A percentile compares a stretch with the other conserved stretches of the same genome.
Evolutionary conservation across 2,329 filamentous ascomycete species (phyloP).

Genomic region (Zasmidium cellare): DNA sequence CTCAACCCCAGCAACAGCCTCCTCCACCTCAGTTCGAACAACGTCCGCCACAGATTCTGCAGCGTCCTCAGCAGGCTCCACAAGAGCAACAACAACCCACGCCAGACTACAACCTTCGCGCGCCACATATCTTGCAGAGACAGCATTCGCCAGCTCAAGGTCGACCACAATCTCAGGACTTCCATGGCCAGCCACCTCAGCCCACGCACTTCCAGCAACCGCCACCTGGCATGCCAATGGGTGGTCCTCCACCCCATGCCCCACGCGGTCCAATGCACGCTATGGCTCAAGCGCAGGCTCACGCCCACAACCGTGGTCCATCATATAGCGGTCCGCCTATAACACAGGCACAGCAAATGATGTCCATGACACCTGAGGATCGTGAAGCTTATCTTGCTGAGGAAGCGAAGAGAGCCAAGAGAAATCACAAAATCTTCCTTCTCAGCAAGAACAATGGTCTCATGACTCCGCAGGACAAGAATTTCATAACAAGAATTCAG

Average conservation of each 20-base stretch:
- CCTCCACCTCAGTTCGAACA: conserved; percentile 32
- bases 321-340: conserved; percentile 56
- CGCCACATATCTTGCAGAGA: conserved; percentile 42
- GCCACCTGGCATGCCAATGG: conserved; percentile 21
- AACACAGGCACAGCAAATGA: conserved; percentile 70
- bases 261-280: conserved; percentile 33
- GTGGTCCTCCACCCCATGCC: conserved; percentile 32
- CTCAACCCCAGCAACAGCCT: conserved; percentile 22
- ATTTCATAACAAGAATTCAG: conserved; percentile 97
- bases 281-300: conserved; percentile 16
- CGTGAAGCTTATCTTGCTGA: conserved; percentile 81
- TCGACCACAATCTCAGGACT: conserved; percentile 26
- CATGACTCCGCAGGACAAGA: conserved; percentile 99
- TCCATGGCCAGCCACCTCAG: conserved; percentile 27
- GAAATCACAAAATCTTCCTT: conserved; percentile 96
- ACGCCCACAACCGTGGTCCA: conserved; percentile 43
- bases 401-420: conserved; percentile 91
- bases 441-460: conserved; percentile 92
- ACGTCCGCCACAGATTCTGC: conserved; percentile 47
- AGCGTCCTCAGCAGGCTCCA: conserved; percentile 45
- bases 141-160: conserved; percentile 27
- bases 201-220: conserved; percentile 27
- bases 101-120: conserved; percentile 42
- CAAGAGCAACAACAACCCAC: conserved; percentile 38
- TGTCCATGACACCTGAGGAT: conserved; percentile 79